Percentiles rank a stretch among this genome's conserved stretches.
These are phyloP conservation scores for Rosellinia necatrix DNA, from an alignment of 2,329 filamentous ascomycete species.

Conservation along the genomic window DNA sequence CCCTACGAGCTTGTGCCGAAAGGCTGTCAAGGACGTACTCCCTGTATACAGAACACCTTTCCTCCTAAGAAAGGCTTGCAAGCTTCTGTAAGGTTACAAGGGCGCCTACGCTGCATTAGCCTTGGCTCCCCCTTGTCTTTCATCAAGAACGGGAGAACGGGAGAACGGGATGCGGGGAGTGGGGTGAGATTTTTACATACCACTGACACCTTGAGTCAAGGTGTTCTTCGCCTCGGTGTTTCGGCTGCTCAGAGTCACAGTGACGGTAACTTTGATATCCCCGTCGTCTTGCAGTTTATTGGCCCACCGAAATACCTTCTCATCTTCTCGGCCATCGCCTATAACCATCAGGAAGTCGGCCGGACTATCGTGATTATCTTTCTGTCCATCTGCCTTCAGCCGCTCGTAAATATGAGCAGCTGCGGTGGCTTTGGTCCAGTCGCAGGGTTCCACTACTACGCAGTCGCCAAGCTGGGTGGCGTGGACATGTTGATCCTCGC, in stretches of 20 bases:
- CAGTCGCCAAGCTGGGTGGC: slow-evolving; percentile 80
- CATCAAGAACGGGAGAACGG: too few species aligned
- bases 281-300: slow-evolving; percentile 70
- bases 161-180: background rate
- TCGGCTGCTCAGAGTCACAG: slow-evolving; percentile 82
- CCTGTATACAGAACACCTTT: slow-evolving; percentile 22
- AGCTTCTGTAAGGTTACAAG: slow-evolving; percentile 58
- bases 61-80: slow-evolving; percentile 45
- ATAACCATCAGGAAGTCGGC: slow-evolving; percentile 89
- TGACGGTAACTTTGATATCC: slow-evolving; percentile 71
- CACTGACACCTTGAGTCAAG: slow-evolving; percentile 88
- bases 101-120: slow-evolving; percentile 45
- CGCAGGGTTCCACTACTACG: slow-evolving; percentile 81
- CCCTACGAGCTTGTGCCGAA: slow-evolving; percentile 23
- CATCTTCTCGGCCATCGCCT: slow-evolving; percentile 90
- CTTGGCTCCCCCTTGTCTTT: background rate
- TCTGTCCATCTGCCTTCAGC: slow-evolving; percentile 46
- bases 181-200: slow-evolving; percentile 57
- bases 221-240: slow-evolving; percentile 89
- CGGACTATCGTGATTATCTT: slow-evolving; percentile 43
- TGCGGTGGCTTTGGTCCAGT: slow-evolving; percentile 87
- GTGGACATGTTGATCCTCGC: slow-evolving; percentile 79
- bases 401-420: slow-evolving; percentile 73
- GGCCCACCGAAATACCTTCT: slow-evolving; percentile 93
- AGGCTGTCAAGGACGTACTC: slow-evolving; percentile 23